These are phyloP conservation scores for Chrysochromulina tobinii DNA, from an alignment of 78 protist species.

Conservation along the genomic window DNA sequence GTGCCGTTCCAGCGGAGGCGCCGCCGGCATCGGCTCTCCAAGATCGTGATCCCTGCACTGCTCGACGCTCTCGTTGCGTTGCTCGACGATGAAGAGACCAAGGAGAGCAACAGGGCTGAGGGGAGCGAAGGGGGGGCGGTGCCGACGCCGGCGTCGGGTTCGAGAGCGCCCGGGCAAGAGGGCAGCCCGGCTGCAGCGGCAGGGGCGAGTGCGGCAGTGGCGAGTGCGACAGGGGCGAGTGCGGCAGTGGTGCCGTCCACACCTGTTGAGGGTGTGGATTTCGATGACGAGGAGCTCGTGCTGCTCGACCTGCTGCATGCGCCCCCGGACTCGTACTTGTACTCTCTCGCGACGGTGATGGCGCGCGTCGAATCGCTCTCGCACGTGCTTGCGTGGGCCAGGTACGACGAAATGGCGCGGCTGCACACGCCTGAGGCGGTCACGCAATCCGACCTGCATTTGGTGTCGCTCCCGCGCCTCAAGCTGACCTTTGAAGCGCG, in stretches of 20 bases:
- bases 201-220: too few species aligned
- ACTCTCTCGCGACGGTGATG: slow-evolving; percentile 16
- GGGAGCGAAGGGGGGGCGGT: neutral
- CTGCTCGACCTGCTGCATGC: slow-evolving; percentile 42
- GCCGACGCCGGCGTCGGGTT: neutral
- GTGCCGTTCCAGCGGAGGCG: neutral
- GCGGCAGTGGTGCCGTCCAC: neutral
- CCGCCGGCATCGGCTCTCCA: neutral
- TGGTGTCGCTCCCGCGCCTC: slow-evolving; percentile 62
- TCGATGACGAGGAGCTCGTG: slow-evolving; percentile 11
- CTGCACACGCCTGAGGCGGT: neutral
- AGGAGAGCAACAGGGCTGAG: too few species aligned
- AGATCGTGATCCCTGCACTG: neutral
- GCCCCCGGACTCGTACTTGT: neutral
- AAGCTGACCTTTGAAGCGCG: slow-evolving; percentile 45
- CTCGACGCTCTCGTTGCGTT: neutral
- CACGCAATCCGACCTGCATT: neutral
- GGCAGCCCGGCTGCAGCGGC: neutral
- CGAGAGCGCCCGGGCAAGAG: neutral
- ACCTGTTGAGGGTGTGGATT: neutral
- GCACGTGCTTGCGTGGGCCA: slow-evolving; percentile 44
- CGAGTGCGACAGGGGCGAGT: neutral
- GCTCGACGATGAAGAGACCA: neutral
- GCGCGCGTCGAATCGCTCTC: slow-evolving; percentile 27
- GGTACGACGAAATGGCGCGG: slow-evolving; percentile 8